A percentile compares a stretch with the other conserved stretches of the same genome.
phyloP scores from a whole-genome alignment of 75 land plant genomes.

The Selaginella tamariscina region DNA sequence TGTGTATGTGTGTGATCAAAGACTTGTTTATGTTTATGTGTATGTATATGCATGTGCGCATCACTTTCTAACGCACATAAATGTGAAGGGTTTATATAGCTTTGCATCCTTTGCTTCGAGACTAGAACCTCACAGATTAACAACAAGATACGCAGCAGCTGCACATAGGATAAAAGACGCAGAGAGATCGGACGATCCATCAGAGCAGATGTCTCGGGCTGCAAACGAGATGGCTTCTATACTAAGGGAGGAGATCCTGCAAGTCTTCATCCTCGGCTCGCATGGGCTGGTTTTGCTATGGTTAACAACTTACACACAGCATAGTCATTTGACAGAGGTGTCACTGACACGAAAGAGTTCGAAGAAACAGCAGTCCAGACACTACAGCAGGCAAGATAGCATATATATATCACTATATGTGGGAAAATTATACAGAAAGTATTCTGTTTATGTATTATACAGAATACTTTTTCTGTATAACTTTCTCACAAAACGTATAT shows the following conservation, averaged over 20 bases:
- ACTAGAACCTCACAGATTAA: constrained; percentile 54
- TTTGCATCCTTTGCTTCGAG: no score
- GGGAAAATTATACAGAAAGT: no score
- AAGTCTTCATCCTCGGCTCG: constrained; percentile 33
- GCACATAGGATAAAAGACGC: constrained; percentile 57
- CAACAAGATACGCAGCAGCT: constrained; percentile 62
- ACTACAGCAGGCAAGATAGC: constrained; percentile 69
- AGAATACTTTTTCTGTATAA: no score
- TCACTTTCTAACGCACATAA: no score
- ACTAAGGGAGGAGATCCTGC: constrained; percentile 55
- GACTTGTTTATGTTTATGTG: no score
- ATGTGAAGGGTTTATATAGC: no score
- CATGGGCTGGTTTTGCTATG: constrained; percentile 76
- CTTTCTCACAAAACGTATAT: no score
- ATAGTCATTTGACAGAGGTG: constrained; percentile 37
- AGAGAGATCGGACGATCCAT: constrained; percentile 51
- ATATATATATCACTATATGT: no score
- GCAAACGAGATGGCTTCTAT: constrained; percentile 80
- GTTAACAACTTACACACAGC: constrained; percentile 53
- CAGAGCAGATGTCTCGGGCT: constrained; percentile 63
- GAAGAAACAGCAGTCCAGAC: constrained; percentile 47
- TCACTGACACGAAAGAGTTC: constrained; percentile 36
- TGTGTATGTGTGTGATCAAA: no score
- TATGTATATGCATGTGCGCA: no score
- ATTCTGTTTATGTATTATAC: no score